Evolutionary conservation across 2,329 filamentous ascomycete genomes (phyloP).

Genomic region (Microdochium paspali): DNA sequence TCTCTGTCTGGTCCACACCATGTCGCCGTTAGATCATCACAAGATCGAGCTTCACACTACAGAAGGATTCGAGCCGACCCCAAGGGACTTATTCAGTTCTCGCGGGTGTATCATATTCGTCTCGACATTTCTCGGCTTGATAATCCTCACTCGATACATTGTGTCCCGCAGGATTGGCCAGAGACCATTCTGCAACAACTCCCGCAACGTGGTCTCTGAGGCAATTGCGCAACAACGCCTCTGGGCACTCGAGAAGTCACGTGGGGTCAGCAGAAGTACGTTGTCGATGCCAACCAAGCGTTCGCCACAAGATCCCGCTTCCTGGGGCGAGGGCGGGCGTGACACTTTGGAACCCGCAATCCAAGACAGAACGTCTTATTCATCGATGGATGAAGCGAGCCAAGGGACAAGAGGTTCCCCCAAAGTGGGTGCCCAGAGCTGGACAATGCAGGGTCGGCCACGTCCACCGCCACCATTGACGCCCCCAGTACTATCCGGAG

Average conservation of each 20-base stretch:
- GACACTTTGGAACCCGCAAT: constrained; percentile 2
- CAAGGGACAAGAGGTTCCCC: neutral
- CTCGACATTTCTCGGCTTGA: neutral
- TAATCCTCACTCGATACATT: neutral
- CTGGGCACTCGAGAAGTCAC: constrained; percentile 17
- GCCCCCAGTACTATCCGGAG: constrained; percentile 32
- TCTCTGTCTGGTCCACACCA: neutral
- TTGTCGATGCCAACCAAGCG: constrained; percentile 16
- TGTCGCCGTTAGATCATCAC: neutral
- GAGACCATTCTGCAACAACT: neutral
- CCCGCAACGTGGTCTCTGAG: neutral
- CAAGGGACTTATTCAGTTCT: neutral
- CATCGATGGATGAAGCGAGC: neutral
- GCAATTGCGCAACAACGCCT: constrained; percentile 6
- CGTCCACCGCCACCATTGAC: constrained; percentile 40
- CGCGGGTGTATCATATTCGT: neutral
- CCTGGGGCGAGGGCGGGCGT: constrained; percentile 3
- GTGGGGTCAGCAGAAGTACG: constrained; percentile 16
- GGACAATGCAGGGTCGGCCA: constrained; percentile 24
- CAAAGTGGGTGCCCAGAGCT: neutral
- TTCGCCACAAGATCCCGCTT: constrained; percentile 7
- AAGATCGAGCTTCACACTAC: neutral
- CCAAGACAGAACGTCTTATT: neutral
- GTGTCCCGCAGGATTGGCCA: neutral
- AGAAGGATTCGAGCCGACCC: neutral